A percentile compares a stretch with the other conserved stretches of the same genome.
These are phyloP conservation scores for Cryptococcus sp. DNA, from an alignment of 1,284 basidiomycete genomes.

Conservation along the genomic window DNA sequence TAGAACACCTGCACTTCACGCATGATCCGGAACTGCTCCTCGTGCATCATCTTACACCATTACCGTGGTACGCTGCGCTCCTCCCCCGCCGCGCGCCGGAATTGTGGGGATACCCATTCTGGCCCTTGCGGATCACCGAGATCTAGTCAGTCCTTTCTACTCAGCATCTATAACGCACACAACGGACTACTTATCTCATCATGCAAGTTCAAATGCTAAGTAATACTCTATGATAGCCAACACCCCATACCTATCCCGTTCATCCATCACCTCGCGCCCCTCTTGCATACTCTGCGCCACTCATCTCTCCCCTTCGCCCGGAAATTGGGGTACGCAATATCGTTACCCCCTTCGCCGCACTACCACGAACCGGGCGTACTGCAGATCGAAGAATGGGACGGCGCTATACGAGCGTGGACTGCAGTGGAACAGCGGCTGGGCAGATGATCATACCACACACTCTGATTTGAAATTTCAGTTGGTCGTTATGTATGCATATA, in stretches of 20 bases:
- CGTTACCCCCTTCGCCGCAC: conserved; percentile 1
- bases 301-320: conserved; percentile 20
- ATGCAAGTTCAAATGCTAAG: too few species aligned
- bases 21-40: conserved; percentile 39
- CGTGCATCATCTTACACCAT: conserved; percentile 33
- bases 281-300: conserved; percentile 11
- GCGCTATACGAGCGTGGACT: conserved; percentile 22
- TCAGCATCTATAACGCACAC: too few species aligned
- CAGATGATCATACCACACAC: conserved; percentile 1
- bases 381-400: conserved; percentile 24
- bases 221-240: conserved; percentile 12
- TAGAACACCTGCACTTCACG: conserved; percentile 20
- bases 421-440: conserved; percentile 26
- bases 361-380: conserved; percentile 6
- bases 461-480: neutral
- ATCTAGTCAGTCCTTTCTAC: conserved; percentile 33
- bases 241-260: conserved; percentile 33
- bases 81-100: conserved; percentile 40
- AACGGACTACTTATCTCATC: too few species aligned
- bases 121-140: conserved; percentile 43
- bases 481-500: conserved; percentile 3
- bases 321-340: conserved; percentile 17
- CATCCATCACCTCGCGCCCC: conserved; percentile 11
- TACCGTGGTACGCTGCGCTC: conserved; percentile 20
- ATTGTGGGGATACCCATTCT: conserved; percentile 43